Base-by-base conservation (phyloP, 495 filamentous ascomycete genomes). In the Penicillium flavigenum region DNA sequence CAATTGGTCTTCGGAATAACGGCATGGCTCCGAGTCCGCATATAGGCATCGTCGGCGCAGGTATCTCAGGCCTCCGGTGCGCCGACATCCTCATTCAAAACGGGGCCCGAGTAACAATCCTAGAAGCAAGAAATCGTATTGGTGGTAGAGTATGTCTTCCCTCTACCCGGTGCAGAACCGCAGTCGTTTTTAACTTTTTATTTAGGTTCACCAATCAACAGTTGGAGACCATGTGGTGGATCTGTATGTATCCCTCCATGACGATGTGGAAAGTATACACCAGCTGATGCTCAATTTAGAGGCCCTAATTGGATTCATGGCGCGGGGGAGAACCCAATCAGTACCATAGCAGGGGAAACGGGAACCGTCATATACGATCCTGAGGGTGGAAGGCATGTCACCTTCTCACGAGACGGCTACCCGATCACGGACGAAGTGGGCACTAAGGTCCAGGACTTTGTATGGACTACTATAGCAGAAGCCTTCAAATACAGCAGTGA, bases 281-380 rank as follows among this genome's bases (percentile, higher is more conserved):
- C 55, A 26, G 49, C 45, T 44, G 17, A 42, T 26, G 0, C 11
- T 38, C 6, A 3, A 57, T 14, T 17, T 38, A 88, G 90, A 20
- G 93, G 93, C 6, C 87, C 93, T 7, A 98, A 97, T 66, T 97
- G 93, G 93, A 95, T 96, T 26, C 93, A 98, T 70, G 94, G 94
- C 36, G 88, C 88, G 0, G 80, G 86, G 2, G 73, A 88, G 47
- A 98, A 96, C 66, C 92, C 94, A 5, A 92, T 98, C 42, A 70
- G 88, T 51, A 81, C 88, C 34, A 79, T 98, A 31, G 91, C 90
- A 14, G 79, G 83, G 59, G 72, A 84, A 63, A 91, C 88, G 0
- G 71, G 80, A 3, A 91, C 89, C 0, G 58, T 70, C 1, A 74
- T 83, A 14, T 79, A 86, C 55, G 77, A 76, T 51, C 74, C 76